Evolutionary conservation across 2,329 filamentous ascomycete species (phyloP), one percentile per base, ranked within the genome.

Genomic region (Ceratocystis albifundus): DNA sequence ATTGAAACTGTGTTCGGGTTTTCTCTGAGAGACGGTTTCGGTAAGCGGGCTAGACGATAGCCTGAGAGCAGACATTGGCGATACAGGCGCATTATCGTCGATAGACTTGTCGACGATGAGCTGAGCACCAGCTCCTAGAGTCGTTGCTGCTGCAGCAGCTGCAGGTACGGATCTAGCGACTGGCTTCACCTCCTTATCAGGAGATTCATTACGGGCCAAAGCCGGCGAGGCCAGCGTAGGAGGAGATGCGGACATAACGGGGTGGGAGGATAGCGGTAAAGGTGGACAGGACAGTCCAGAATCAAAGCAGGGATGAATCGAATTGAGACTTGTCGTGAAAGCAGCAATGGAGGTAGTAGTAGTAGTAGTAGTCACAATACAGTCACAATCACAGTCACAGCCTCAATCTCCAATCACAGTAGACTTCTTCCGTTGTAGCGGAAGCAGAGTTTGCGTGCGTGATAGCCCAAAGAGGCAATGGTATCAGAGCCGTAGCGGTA

Each of bases 31-130:
- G 55, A 15, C 36, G 6, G n/a, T n/a, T 45, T 25, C 17, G 20
- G 25, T 25, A 50, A 12, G 8, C 3, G 44, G 28, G n/a, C 44
- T 48, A 17, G 44, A 63, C 2, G 61, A 50, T 30, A 48, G 28
- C 59, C 22, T 61, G 30, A 61, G 59, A 36, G 30, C 32, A 5
- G 59, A 57, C 28, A 57, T 57, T 20, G 53, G 25, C 53, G 53
- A 57, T 15, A 57, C 53, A 30, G 50, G 50, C 12, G 50, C 20
- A 25, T 55, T 55, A 12, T 28, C 28, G 50, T 55, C 50, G 20
- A 25, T 55, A 20, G 50, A 25, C 25, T 22, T 55, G 50, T 53
- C 48, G 22, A 59, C 25, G 55, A 28, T 22, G 30, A 15, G 22
- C 12, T 28, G 15, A 25, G 17, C 55, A 17, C 10, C n/a, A 20